These are phyloP conservation scores for Rhodamnia argentea DNA, from an alignment of 345 rosid species.

Conservation along the genomic window DNA sequence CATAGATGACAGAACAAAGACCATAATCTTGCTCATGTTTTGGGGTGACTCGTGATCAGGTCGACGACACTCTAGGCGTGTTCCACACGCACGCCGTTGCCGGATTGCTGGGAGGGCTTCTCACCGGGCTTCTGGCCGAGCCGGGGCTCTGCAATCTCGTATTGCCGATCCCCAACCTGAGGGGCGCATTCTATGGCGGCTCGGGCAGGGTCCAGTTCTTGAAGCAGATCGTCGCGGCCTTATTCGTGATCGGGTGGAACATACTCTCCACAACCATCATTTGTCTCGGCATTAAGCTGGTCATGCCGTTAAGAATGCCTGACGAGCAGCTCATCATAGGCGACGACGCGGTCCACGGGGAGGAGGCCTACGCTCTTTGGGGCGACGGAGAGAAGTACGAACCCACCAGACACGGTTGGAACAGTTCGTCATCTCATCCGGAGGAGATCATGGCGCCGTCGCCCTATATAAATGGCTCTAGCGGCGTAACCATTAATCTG, in stretches of 20 bases:
- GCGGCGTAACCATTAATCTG: constrained; percentile 70
- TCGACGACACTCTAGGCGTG: constrained; percentile 82
- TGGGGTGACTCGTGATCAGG: constrained; percentile 12
- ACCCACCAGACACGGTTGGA: constrained; percentile 28
- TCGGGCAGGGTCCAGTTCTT: constrained; percentile 51
- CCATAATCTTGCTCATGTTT: not conserved
- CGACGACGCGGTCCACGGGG: constrained; percentile 92
- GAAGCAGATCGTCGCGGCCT: constrained; percentile 74
- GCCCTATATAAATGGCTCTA: constrained; percentile 43
- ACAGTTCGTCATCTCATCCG: constrained; percentile 6
- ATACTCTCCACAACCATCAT: constrained; percentile 47
- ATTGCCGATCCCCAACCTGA: constrained; percentile 25
- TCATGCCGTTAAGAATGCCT: constrained; percentile 75
- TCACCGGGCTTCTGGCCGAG: constrained; percentile 79
- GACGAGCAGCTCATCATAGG: constrained; percentile 72
- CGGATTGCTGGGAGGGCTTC: constrained; percentile 64
- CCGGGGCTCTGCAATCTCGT: constrained; percentile 46
- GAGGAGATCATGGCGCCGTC: constrained; percentile 29
- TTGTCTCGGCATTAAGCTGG: constrained; percentile 38
- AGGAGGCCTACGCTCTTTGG: constrained; percentile 96
- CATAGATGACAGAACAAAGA: not conserved
- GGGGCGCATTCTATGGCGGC: constrained; percentile 78
- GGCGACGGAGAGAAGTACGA: constrained; percentile 94
- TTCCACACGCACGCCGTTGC: constrained; percentile 97
- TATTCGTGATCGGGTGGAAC: constrained; percentile 66